phyloP scores from a whole-genome alignment of 345 rosid species.

The Arabidopsis thaliana region DNA sequence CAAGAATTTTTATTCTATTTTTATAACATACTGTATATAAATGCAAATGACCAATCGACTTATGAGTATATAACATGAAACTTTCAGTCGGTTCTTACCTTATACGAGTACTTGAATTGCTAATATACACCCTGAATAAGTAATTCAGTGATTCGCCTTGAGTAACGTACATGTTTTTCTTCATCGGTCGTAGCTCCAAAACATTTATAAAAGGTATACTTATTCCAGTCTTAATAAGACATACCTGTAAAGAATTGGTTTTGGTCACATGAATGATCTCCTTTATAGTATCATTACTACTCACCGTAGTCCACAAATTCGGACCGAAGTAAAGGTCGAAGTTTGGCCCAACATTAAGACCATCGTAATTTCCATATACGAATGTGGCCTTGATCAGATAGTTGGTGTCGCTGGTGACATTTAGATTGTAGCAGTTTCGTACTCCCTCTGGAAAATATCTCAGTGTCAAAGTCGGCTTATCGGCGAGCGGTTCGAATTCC shows the following conservation, averaged over 20 bases:
- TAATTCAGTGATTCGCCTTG: slow-evolving; percentile 35
- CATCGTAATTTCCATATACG: slow-evolving; percentile 45
- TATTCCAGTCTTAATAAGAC: slow-evolving; percentile 43
- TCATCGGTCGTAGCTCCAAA: slow-evolving; percentile 45
- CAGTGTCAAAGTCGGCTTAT: slow-evolving; percentile 8
- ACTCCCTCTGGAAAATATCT: slow-evolving; percentile 42
- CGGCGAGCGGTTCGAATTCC: slow-evolving; percentile 1
- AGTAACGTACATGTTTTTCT: slow-evolving; percentile 26
- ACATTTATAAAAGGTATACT: slow-evolving; percentile 39
- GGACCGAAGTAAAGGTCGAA: slow-evolving; percentile 45
- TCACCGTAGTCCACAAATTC: slow-evolving; percentile 38
- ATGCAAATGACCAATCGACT: background rate
- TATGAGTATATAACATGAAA: background rate
- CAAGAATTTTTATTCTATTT: too few relatives aligned
- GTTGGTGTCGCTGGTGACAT: slow-evolving; percentile 38
- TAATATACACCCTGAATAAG: slow-evolving; percentile 25
- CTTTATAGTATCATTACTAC: slow-evolving; percentile 4
- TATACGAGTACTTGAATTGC: slow-evolving; percentile 19
- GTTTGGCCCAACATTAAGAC: slow-evolving; percentile 19
- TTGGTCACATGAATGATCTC: slow-evolving; percentile 40
- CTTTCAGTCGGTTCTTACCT: slow-evolving; percentile 12
- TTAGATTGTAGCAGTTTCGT: slow-evolving; percentile 43
- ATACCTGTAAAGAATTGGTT: slow-evolving; percentile 28
- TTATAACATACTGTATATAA: background rate
- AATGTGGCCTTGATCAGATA: slow-evolving; percentile 40